Evolutionary conservation across 2,329 filamentous ascomycete genomes (phyloP), one percentile per base, ranked within the genome.

Genomic region (Pseudogymnoascus sp.): DNA sequence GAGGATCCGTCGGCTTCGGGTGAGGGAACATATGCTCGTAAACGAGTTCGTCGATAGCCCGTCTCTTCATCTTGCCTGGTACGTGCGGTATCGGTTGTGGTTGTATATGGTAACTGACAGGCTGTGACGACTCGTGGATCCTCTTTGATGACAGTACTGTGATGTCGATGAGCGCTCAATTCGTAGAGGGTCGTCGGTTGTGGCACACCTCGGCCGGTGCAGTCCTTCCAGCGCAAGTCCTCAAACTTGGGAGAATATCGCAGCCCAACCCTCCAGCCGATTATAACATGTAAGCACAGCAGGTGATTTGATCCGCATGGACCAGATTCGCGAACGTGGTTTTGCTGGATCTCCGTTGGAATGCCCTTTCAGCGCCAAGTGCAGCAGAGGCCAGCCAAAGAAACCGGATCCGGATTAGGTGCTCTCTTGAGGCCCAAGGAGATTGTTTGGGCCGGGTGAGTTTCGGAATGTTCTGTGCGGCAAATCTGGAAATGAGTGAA

Each of bases 1-100:
- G 81, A 9, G 89, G 88, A 68, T 92, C 89, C 63, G 78, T 83
- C 11, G 82, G 74, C 65, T 84, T 84, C 11, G 86, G 84, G 61
- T 83, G 84, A 17, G 87, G 87, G 70, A 88, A 90, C 77, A 92
- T 86, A 70, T 79, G 78, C 75, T 86, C 83, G 80, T 89, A 89
- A 64, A 92, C 85, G 73, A 91, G 81, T 71, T 87, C 81, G 63
- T 89, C 86, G 69, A 90, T 79, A 47, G 85, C 81, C 57, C 82
- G 83, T 68, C 87, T 84, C 75, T 88, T 89, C 89, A 92, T 92
- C 64, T 68, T 73, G 68, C 29, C 47, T 54, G 47, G 29, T 33
- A 54, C 47, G 47, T 54, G 47, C 47, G 29, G 35, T 54, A 54
- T 54, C 47, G 47, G 35, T 54, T 21, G 29, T 54, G 47, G 17